Base-by-base conservation (phyloP, 768 basidiomycete genomes). In the Pleurotus eryngii region DNA sequence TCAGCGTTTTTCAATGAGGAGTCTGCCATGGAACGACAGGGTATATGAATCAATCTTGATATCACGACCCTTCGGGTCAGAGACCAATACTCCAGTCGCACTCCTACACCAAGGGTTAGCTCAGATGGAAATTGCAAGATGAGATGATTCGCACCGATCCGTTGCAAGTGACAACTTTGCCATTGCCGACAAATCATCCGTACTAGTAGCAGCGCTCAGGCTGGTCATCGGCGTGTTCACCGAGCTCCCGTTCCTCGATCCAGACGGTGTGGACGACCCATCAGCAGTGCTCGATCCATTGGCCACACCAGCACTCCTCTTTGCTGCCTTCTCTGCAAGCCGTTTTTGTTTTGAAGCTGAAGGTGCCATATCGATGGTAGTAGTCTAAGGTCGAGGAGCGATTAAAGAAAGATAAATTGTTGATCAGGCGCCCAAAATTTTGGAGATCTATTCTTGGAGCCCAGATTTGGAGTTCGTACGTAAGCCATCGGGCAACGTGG, bases 11-110 rank as follows among this genome's bases (percentile, higher is more conserved):
- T 87, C 85, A 57, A 91, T 79, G 59, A 91, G 80, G 26, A 96
- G 77, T 48, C 97, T 83, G 20, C 97, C 97, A 66, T 99, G 97
- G 83, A 98, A 99, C 2, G 95, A 97, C 37, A 99, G 83, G 0
- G 95, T 97, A 72, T 86, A 99, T 20, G 87, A 81, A 67, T 97
- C 94, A 65, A 98, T 95, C 77, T 98, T 98, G 82, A 99, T 89
- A 77, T 99, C 97, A 56, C 97, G 88, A 49, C 88, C 84, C 72
- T 98, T 95, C 46, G 81, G 71, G 73, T 99, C 97, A 14, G 95
- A 97, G 46, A 94, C 87, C 24, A 98, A 81, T 17, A 98, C 95
- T 57, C 97, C 97, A 22, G 89, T 81, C 15, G 94, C 88, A 65
- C 90, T 92, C 86, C 92, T 93, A 62, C 35, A 51, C 58, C 42